Percentiles rank a stretch among this genome's conserved stretches.
phyloP scores from a whole-genome alignment of 2,329 filamentous ascomycete species.

The Aspergillus sp. region DNA sequence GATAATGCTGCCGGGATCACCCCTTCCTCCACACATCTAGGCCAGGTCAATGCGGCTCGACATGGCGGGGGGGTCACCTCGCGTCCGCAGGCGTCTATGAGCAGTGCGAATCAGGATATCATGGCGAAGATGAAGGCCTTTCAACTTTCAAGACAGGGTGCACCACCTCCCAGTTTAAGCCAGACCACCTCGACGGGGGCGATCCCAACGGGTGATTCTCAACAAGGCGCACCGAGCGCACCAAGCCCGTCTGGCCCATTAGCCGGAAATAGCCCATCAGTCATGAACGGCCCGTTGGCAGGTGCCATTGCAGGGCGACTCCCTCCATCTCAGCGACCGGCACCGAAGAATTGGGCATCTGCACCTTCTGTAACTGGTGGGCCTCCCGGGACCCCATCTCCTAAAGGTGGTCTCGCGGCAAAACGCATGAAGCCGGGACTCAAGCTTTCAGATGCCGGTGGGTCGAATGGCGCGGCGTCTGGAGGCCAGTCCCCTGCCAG shows the following conservation, averaged over 20 bases:
- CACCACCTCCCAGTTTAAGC: slow-evolving; percentile 41
- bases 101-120: slow-evolving; percentile 56
- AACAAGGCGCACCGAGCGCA: slow-evolving; percentile 2
- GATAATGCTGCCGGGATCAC: slow-evolving; percentile 57
- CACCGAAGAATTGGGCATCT: slow-evolving; percentile 34
- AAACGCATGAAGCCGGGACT: slow-evolving; percentile 50
- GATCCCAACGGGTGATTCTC: slow-evolving; percentile 23
- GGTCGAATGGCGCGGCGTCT: slow-evolving; percentile 46
- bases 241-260: slow-evolving; percentile 8
- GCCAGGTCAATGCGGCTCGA: slow-evolving; percentile 69
- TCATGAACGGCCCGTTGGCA: slow-evolving; percentile 27
- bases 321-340: slow-evolving; percentile 29
- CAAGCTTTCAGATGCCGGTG: slow-evolving; percentile 50
- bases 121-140: slow-evolving; percentile 70
- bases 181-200: slow-evolving; percentile 37
- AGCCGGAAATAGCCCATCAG: slow-evolving; percentile 15
- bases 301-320: slow-evolving; percentile 33
- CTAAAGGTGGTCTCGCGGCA: slow-evolving; percentile 48
- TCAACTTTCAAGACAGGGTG: slow-evolving; percentile 63
- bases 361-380: slow-evolving; percentile 23
- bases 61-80: slow-evolving; percentile 37
- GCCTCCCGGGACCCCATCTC: slow-evolving; percentile 37
- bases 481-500: slow-evolving; percentile 34
- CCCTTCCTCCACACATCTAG: slow-evolving; percentile 79
- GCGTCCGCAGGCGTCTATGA: slow-evolving; percentile 34